Conservation (phyloP, 768 basidiomycete species). For the Hygrocybe punicea region DNA sequence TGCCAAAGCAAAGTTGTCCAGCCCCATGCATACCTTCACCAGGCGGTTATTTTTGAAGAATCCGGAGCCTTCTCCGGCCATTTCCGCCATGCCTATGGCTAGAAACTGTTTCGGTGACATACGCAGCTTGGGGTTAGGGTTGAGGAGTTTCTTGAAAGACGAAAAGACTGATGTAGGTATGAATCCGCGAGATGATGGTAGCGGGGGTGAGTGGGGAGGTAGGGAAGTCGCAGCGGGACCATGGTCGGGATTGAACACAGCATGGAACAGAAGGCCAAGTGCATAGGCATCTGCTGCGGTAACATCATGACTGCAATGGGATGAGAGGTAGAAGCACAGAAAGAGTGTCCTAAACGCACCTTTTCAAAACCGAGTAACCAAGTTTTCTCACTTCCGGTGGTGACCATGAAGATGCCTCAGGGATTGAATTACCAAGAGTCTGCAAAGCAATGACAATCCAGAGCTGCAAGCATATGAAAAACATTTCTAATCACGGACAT, state of each 20-base stretch:
- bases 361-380: conserved; percentile 81
- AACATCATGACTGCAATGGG: conserved; percentile 41
- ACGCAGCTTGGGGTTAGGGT: conserved; percentile 81
- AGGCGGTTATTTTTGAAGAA: conserved; percentile 83
- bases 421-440: conserved; percentile 65
- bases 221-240: conserved; percentile 64
- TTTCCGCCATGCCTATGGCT: conserved; percentile 72
- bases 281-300: conserved; percentile 82
- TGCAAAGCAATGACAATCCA: conserved; percentile 34
- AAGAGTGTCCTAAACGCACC: conserved; percentile 45
- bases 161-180: conserved; percentile 77
- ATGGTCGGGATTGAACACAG: conserved; percentile 82
- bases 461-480: not conserved
- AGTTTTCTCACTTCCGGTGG: conserved; percentile 86
- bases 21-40: conserved; percentile 76
- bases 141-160: conserved; percentile 81
- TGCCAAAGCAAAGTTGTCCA: conserved; percentile 81
- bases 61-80: conserved; percentile 38
- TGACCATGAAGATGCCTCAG: conserved; percentile 57
- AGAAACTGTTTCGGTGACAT: conserved; percentile 75
- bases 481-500: conserved; percentile 51
- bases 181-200: conserved; percentile 68
- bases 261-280: conserved; percentile 80
- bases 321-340: conserved; percentile 1
- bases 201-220: conserved; percentile 74